phyloP scores from a whole-genome alignment of 2,329 filamentous ascomycete genomes.

The Rhynchosporium agropyri region DNA sequence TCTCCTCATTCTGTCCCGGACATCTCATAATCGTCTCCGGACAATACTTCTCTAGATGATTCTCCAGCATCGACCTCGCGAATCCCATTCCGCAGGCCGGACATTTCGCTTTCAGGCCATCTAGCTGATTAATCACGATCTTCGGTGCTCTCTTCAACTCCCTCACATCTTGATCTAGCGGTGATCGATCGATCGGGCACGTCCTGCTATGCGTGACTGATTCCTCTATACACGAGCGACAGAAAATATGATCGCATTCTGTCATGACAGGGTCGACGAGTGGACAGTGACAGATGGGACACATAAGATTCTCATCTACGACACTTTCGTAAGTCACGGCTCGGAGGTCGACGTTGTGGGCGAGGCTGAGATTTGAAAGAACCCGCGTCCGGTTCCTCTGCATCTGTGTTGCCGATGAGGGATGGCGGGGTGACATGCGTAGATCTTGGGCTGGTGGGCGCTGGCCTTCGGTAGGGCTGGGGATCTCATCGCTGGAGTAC shows the following conservation, averaged over 20 bases:
- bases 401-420: background rate
- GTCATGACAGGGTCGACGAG: conserved; percentile 64
- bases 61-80: conserved; percentile 56
- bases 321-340: conserved; percentile 43
- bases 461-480: background rate
- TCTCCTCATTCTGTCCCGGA: conserved; percentile 45
- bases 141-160: conserved; percentile 40
- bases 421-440: conserved; percentile 18
- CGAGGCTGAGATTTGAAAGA: conserved; percentile 28
- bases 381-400: conserved; percentile 1
- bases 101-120: conserved; percentile 60
- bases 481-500: conserved; percentile 19
- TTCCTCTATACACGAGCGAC: conserved; percentile 56
- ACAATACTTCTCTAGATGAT: conserved; percentile 60
- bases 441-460: conserved; percentile 22
- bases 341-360: conserved; percentile 41
- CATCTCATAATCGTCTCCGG: conserved; percentile 59
- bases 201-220: conserved; percentile 47
- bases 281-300: conserved; percentile 58
- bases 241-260: conserved; percentile 67
- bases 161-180: conserved; percentile 44
- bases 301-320: conserved; percentile 46
- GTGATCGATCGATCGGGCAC: conserved; percentile 62
- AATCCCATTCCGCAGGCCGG: conserved; percentile 58
- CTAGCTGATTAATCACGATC: conserved; percentile 62